Base-by-base conservation (phyloP, 768 basidiomycete species). In the Neoboletus subvelutipes region DNA sequence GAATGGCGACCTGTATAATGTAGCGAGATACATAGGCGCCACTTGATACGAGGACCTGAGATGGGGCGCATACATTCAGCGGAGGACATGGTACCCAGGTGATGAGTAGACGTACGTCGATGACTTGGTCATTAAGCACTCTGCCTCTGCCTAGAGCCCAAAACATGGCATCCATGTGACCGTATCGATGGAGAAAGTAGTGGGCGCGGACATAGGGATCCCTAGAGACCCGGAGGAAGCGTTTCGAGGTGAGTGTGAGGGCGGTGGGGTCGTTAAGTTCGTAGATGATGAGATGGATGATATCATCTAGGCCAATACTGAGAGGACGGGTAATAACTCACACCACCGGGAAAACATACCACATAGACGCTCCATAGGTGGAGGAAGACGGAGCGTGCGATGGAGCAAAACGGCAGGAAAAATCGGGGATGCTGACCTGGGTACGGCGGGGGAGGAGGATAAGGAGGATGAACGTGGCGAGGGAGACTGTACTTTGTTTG, bases 21-120 rank as follows among this genome's bases (percentile, higher is more conserved):
- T 92, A 92, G 47, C 90, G 82, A 59, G 89, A 91, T 59, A 91
- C 70, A 66, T 88, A 87, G 52, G 88, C 89, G 52, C 88, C 88
- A 63, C 87, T 89, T 50, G 81, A 77, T 56, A 90, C 75, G 53
- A 92, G 80, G 65, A 87, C 87, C 89, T 91, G 50, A 31, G 50
- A 59, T 51, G 18, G 46, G 37, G 50, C 62, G 65, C 64, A 73
- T 72, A 68, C 43, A 72, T 54, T 62, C 51, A 67, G 63, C 55
- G n/a, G 50, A 46, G 43, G 46, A 63, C 45, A 63, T 53, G 63
- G 56, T 26, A 52, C 59, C 54, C 54, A 52, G 62, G 53, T 57
- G 67, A 65, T 12, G 58, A 57, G 54, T 55, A 55, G 50, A 63
- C 85, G 66, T 68, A 89, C 87, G 76, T 90, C 84, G 67, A 90